Percentiles rank a stretch among this genome's conserved stretches.
Evolutionary conservation across 1,139 yeast species (phyloP).

Genomic region (Pichia sp.): DNA sequence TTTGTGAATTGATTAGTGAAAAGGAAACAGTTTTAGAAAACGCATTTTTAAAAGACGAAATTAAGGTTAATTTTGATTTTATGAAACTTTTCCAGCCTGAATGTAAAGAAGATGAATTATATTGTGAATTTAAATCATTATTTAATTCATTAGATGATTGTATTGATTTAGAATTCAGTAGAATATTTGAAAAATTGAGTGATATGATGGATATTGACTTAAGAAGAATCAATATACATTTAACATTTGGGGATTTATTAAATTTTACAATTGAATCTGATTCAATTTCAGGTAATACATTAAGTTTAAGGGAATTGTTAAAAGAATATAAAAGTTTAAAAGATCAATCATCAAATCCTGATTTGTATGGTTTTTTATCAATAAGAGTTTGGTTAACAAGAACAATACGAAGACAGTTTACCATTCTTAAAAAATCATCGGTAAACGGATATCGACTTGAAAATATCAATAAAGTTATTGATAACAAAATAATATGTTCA

Average conservation of each 20-base stretch:
- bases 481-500: not conserved
- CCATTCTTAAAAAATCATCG: constrained; percentile 1
- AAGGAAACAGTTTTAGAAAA: not conserved
- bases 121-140: constrained; percentile 18
- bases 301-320: constrained; percentile 34
- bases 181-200: constrained; percentile 28
- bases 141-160: constrained; percentile 22
- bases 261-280: constrained; percentile 37
- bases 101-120: constrained; percentile 21
- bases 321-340: constrained; percentile 30
- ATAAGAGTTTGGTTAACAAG: constrained; percentile 8
- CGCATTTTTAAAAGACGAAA: constrained; percentile 3
- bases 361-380: constrained; percentile 9
- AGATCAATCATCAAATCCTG: constrained; percentile 15
- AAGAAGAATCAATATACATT: constrained; percentile 3
- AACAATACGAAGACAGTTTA: constrained; percentile 2
- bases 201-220: not conserved
- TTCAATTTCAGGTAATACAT: constrained; percentile 32
- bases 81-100: constrained; percentile 22
- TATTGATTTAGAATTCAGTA: constrained; percentile 21
- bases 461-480: constrained; percentile 1
- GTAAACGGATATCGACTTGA: constrained; percentile 7
- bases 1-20: constrained; percentile 15
- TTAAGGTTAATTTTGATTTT: constrained; percentile 16
- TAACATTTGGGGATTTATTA: constrained; percentile 34